These are phyloP conservation scores for Botrytis elliptica DNA, from an alignment of 2,329 filamentous ascomycete genomes.

Conservation along the genomic window DNA sequence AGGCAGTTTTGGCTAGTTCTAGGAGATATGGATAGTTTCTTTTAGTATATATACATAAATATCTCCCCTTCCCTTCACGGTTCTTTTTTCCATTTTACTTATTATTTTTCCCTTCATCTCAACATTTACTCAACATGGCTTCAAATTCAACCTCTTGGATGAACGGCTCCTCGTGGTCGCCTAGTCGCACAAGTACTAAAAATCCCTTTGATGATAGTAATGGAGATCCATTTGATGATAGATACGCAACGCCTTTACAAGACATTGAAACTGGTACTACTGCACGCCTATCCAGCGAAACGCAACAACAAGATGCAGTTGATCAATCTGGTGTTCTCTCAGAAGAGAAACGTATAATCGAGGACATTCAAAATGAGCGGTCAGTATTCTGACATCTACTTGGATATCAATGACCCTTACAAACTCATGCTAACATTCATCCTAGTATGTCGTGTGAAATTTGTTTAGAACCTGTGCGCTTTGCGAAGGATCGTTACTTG, in stretches of 20 bases:
- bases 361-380: conserved; percentile 24
- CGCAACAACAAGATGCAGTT: conserved; percentile 18
- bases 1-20: not conserved
- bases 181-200: not conserved
- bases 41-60: not conserved
- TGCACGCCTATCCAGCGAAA: conserved; percentile 16
- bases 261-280: not conserved
- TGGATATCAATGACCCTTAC: not conserved
- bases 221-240: conserved; percentile 6
- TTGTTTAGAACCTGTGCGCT: not conserved
- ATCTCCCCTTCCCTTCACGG: not conserved
- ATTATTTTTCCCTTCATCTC: not conserved
- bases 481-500: conserved; percentile 11
- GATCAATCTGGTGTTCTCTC: conserved; percentile 12
- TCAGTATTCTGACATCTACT: not conserved
- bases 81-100: not conserved
- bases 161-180: not conserved
- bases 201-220: conserved; percentile 6
- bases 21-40: not conserved
- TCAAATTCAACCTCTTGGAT: not conserved
- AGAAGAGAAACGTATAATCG: conserved; percentile 16
- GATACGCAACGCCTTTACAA: not conserved
- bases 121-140: not conserved
- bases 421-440: not conserved
- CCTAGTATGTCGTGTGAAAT: not conserved